Evolutionary conservation across 257 asterid species (phyloP).

Genomic region (Solanum gandarillasii): DNA sequence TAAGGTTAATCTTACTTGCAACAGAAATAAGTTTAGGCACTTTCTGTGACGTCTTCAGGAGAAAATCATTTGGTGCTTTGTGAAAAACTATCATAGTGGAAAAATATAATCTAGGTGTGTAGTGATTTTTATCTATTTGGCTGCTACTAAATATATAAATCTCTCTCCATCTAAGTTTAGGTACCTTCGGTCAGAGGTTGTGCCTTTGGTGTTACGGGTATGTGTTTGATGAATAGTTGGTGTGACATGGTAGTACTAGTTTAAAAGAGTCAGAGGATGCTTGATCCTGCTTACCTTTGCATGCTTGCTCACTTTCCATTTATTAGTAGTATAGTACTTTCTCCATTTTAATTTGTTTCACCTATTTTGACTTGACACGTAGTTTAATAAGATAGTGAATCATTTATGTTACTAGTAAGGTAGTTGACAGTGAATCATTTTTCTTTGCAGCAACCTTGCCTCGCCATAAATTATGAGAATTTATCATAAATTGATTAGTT

Average conservation of each 20-base stretch:
- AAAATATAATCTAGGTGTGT: not conserved
- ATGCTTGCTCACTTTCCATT: not conserved
- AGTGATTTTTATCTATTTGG: not conserved
- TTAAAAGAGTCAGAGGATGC: too few species aligned
- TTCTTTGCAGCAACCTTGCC: too few species aligned
- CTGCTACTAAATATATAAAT: not conserved
- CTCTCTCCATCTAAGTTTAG: not conserved
- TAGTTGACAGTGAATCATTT: too few species aligned
- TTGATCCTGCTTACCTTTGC: too few species aligned
- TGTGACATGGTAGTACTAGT: too few species aligned
- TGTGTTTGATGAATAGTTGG: too few species aligned
- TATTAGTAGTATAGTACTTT: not conserved
- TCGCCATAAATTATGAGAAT: too few species aligned
- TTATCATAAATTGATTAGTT: too few species aligned
- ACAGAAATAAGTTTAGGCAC: not conserved
- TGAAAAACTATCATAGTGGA: not conserved
- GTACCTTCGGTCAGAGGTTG: too few species aligned
- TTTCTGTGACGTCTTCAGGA: not conserved
- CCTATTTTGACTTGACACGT: not conserved
- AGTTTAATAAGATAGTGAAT: too few species aligned
- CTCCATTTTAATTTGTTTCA: not conserved
- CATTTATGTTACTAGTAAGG: too few species aligned
- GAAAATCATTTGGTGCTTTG: not conserved
- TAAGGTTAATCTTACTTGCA: not conserved
- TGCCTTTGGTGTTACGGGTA: too few species aligned